Base-by-base conservation (phyloP, 129 eudicot genomes). In the Artemisia argyi region DNA sequence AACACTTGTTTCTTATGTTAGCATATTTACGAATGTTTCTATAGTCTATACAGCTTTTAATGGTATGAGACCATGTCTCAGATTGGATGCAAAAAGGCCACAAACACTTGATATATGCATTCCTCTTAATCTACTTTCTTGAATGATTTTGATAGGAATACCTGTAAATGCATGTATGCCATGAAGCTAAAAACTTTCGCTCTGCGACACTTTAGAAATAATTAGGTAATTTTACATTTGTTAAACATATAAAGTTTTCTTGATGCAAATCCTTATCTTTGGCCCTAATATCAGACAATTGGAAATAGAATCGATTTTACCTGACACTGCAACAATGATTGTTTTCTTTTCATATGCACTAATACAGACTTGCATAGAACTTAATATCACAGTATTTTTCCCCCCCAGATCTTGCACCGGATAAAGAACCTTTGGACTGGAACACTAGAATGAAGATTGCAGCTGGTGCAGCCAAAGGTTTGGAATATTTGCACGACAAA, bases 381-480 rank as follows among this genome's bases (percentile, higher is more conserved):
- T 65, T 64, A 81, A 58, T 20, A 55, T 61, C 13, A 61, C n/a
- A 28, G 0, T 26, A 2, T 60, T 3, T n/a, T n/a, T n/a, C n/a
- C n/a, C n/a, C n/a, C n/a, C n/a, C 90, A 91, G 98, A 92, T 80
- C 71, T 85, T 77, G 89, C 86, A 53, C 91, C 89, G 4, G 86
- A 90, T 65, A 89, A 89, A 79, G 91, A 89, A 78, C 96, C 98
- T 24, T 69, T 89, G 64, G 98, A 92, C 81, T 92, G 98, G 98
- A 92, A 89, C 76, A 92, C 96, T 12, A 78, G 98, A 62, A 92
- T 92, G 98, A 92, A 89, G 80, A 89, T 92, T 19, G 98, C 98
- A 1, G 98, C 98, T 7, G 98, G 98, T 83, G 98, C 98, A 73
- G 98, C 98, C 19, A 92, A 92, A 73, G 98, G 98, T 42, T 73